A percentile compares a stretch with the other conserved stretches of the same genome.
These are phyloP conservation scores for Diaporthe ilicicola DNA, from an alignment of 2,329 filamentous ascomycete genomes.

Conservation along the genomic window DNA sequence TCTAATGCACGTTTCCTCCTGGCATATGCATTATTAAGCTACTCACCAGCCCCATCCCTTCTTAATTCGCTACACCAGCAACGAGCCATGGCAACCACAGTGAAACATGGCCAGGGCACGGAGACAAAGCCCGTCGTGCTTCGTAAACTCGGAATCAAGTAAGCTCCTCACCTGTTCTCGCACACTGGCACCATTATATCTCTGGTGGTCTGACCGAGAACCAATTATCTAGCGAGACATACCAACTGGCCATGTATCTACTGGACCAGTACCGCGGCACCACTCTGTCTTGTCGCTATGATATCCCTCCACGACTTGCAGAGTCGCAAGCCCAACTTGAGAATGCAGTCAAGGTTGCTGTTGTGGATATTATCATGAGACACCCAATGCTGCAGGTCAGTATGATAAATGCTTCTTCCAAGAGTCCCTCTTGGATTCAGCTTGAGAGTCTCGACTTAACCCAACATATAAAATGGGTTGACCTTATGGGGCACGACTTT, in stretches of 20 bases:
- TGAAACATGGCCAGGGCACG: constrained; percentile 26
- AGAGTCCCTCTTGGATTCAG: constrained; percentile 35
- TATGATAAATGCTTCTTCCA: constrained; percentile 31
- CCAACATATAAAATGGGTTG: constrained; percentile 33
- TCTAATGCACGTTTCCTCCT: neutral
- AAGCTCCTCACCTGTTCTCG: constrained; percentile 24
- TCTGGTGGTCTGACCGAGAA: constrained; percentile 7
- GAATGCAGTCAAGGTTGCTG: constrained; percentile 28
- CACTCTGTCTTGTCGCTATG: constrained; percentile 34
- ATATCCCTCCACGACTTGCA: constrained; percentile 31
- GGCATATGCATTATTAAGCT: neutral
- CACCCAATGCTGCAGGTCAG: constrained; percentile 36
- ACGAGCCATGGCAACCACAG: constrained; percentile 20
- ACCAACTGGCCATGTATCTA: constrained; percentile 34
- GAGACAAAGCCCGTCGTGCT: constrained; percentile 30
- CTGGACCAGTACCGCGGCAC: constrained; percentile 36
- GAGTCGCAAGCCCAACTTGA: constrained; percentile 31
- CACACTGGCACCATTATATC: constrained; percentile 23
- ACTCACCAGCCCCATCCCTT: neutral
- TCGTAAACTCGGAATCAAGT: constrained; percentile 36
- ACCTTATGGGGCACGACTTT: constrained; percentile 26
- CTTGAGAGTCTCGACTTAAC: constrained; percentile 33
- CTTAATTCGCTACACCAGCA: neutral
- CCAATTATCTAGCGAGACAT: constrained; percentile 19
- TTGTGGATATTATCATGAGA: constrained; percentile 35